Evolutionary conservation across 805 yeast species (phyloP).

Genomic region (Saccharomyces jurei): DNA sequence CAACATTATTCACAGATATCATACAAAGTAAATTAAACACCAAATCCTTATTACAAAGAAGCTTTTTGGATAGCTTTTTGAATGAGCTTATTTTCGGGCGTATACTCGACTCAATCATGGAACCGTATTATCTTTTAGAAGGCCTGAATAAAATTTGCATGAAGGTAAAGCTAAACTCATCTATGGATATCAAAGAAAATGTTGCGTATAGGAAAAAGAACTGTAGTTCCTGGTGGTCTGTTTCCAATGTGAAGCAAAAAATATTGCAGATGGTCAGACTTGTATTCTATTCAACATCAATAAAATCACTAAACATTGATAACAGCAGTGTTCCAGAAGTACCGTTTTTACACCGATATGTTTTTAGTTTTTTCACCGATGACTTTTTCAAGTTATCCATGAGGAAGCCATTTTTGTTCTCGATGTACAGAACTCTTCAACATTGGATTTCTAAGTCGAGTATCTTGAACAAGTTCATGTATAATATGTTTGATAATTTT

Average conservation of each 20-base stretch:
- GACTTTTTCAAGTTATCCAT: slow-evolving; percentile 13
- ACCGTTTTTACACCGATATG: slow-evolving; percentile 1
- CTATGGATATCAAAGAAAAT: neutral
- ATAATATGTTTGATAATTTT: slow-evolving; percentile 5
- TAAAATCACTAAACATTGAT: neutral
- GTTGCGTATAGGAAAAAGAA: neutral
- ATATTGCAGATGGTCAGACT: neutral
- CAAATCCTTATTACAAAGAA: slow-evolving; percentile 16
- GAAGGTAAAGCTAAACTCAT: neutral
- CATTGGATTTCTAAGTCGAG: slow-evolving; percentile 9
- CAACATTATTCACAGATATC: slow-evolving; percentile 9
- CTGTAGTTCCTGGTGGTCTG: neutral
- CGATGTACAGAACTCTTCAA: slow-evolving; percentile 19
- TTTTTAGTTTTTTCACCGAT: slow-evolving; percentile 13
- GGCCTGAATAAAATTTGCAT: slow-evolving; percentile 12
- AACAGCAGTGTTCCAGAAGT: neutral
- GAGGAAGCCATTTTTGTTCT: slow-evolving; percentile 30
- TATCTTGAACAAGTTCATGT: slow-evolving; percentile 4
- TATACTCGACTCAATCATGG: slow-evolving; percentile 17
- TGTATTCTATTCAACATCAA: slow-evolving; percentile 2
- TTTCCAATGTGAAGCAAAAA: neutral
- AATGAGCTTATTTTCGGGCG: slow-evolving; percentile 20
- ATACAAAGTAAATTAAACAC: slow-evolving; percentile 7
- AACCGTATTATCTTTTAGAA: slow-evolving; percentile 22
- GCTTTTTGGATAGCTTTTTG: slow-evolving; percentile 19